Base-by-base conservation (phyloP, 208 protist species). In the Trypanosoma conorhini region DNA sequence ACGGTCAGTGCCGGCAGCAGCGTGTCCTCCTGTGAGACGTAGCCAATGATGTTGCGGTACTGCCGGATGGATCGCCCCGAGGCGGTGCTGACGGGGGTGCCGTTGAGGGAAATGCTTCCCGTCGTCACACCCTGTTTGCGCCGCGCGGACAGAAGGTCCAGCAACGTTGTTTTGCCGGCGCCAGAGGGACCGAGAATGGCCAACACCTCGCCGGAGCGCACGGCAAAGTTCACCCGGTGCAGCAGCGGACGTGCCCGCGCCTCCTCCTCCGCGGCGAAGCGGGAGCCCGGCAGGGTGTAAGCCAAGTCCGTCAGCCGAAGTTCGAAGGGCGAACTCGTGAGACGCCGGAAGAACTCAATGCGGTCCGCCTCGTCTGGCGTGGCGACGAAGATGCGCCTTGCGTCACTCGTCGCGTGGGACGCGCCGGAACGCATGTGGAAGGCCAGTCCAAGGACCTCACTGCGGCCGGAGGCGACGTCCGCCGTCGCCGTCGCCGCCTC, bases 21-120 rank as follows among this genome's bases (percentile, higher is more conserved):
- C 5, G 86, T 95, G 79, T 97, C 93, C 60, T 98, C 95, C 80
- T 97, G 95, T 15, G 89, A 95, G 19, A 97, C 93, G 67, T 97
- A 97, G 44, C 92, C 93, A 65, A 95, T 85, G 64, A 96, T 80
- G 78, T 91, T 91, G 48, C 86, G 80, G 79, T 96, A 98, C 72
- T 81, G 64, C 17, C 62, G 17, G 28, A 71, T 63, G 17, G 26
- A 28, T n/a, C 15, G 35, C 0, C 0, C 31, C 17, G 62, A 58
- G 70, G 58, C 76, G 4, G 67, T 66, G 58, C 5, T 65, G 46
- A 96, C 50, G 19, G 74, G 52, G n/a, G 85, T 89, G 60, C 87
- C 86, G 67, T 97, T 97, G 17, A 97, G 65, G 8, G 44, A 44
- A 38, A 97, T 83, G 13, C 38, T 59, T 19, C 93, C 93, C 19